These are phyloP conservation scores for Ophiocordyceps camponoti-saundersi DNA, from an alignment of 2,329 filamentous ascomycete species.

Conservation along the genomic window DNA sequence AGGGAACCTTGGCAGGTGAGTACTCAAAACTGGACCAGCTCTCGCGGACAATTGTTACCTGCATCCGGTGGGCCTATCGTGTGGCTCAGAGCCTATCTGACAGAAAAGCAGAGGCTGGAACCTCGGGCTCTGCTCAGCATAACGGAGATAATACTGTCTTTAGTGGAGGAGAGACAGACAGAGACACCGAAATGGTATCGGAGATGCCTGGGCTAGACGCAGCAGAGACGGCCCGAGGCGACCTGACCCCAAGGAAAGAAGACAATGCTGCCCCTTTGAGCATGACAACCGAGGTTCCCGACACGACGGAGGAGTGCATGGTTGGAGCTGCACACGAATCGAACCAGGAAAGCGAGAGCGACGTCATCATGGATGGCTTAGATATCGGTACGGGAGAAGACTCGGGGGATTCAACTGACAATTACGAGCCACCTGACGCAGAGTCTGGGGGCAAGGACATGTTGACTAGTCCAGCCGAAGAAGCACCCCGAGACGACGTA, in stretches of 20 bases:
- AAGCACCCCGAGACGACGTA: not conserved
- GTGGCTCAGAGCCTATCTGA: not conserved
- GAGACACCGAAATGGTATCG: not conserved
- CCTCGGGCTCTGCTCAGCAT: not conserved
- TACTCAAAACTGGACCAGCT: not conserved
- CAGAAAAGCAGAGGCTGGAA: not conserved
- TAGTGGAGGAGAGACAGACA: not conserved
- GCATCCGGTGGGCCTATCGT: not conserved
- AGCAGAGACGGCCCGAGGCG: not conserved
- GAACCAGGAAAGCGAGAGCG: not conserved
- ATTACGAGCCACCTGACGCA: constrained; percentile 37
- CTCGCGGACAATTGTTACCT: not conserved
- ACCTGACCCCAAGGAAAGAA: not conserved
- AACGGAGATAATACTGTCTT: not conserved
- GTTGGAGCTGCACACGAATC: not conserved
- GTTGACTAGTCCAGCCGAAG: not conserved
- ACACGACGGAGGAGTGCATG: not conserved
- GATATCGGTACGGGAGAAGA: constrained; percentile 21
- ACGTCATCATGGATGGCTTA: constrained; percentile 6
- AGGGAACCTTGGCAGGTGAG: constrained; percentile 3
- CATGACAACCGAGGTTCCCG: not conserved
- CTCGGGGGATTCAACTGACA: constrained; percentile 23
- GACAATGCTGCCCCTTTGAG: not conserved
- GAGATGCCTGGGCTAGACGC: not conserved
- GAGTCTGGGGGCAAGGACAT: constrained; percentile 2